Evolutionary conservation across 116 monocot genomes (phyloP).

Genomic region (Trichopus zeylanicus): DNA sequence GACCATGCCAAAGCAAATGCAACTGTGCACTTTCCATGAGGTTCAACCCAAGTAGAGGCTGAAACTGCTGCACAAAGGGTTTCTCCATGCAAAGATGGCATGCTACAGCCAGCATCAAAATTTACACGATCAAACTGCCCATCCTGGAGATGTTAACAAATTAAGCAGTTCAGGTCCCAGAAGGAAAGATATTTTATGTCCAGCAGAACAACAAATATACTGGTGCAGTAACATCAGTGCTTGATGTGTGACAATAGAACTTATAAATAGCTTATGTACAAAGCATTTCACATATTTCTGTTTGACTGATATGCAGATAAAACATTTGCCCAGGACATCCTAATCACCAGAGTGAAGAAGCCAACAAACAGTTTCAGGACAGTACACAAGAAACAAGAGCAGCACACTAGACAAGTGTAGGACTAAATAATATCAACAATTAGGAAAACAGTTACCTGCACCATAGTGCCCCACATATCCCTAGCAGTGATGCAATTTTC

Average conservation of each 20-base stretch:
- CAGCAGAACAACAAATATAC: no score
- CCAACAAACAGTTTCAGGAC: not conserved
- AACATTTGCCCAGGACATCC: not conserved
- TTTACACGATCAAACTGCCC: constrained; percentile 72
- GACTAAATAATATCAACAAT: not conserved
- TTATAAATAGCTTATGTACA: no score
- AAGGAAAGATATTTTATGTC: not conserved
- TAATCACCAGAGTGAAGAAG: not conserved
- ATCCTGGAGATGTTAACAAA: constrained; percentile 28
- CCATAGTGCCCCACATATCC: constrained; percentile 88
- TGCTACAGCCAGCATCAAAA: constrained; percentile 57
- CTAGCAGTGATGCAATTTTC: constrained; percentile 60
- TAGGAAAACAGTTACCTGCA: constrained; percentile 45
- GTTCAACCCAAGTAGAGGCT: constrained; percentile 87
- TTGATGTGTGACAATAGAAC: no score
- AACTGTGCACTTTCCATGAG: constrained; percentile 91
- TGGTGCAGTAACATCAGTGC: no score
- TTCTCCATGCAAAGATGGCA: constrained; percentile 71
- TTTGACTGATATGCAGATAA: not conserved
- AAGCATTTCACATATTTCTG: not conserved
- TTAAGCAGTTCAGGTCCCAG: not conserved
- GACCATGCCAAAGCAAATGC: constrained; percentile 91
- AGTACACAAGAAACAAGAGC: not conserved
- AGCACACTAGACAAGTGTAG: not conserved
- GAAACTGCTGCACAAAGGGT: constrained; percentile 83